Evolutionary conservation across 495 filamentous ascomycete species (phyloP).

Genomic region (Neurospora sp.): DNA sequence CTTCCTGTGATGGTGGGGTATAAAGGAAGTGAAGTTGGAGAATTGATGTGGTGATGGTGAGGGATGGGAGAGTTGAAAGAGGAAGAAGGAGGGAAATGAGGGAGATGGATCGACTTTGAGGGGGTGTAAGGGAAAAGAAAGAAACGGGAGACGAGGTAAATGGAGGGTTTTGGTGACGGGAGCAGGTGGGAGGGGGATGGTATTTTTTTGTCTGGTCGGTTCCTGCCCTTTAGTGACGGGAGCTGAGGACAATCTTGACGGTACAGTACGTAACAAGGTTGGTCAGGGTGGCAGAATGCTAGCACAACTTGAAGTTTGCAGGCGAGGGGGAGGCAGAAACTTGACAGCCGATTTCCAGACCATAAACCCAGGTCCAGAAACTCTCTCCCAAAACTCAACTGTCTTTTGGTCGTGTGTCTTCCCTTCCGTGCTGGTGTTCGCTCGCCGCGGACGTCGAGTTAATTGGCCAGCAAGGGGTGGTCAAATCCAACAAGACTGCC

Average conservation of each 20-base stretch:
- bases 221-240: not conserved
- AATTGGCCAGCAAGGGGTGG: conserved; percentile 16
- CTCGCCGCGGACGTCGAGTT: conserved; percentile 1
- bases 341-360: not conserved
- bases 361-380: not conserved
- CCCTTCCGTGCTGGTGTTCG: not conserved
- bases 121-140: conserved; percentile 2
- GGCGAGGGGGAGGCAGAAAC: conserved; percentile 10
- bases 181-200: not conserved
- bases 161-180: not conserved
- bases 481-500: conserved; percentile 25
- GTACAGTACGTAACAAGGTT: not conserved
- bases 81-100: conserved; percentile 2
- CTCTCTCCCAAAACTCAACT: not conserved
- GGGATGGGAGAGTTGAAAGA: not conserved
- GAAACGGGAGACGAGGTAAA: not conserved
- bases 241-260: not conserved
- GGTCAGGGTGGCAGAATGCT: not conserved
- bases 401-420: not conserved
- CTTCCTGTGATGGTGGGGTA: conserved; percentile 3
- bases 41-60: not conserved
- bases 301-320: conserved; percentile 2
- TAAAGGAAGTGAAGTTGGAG: not conserved
- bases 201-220: conserved; percentile 3
- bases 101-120: conserved; percentile 13